Percentiles rank a stretch among this genome's conserved stretches.
These are phyloP conservation scores for Meira nashicola DNA, from an alignment of 1,284 basidiomycete species.

Conservation along the genomic window DNA sequence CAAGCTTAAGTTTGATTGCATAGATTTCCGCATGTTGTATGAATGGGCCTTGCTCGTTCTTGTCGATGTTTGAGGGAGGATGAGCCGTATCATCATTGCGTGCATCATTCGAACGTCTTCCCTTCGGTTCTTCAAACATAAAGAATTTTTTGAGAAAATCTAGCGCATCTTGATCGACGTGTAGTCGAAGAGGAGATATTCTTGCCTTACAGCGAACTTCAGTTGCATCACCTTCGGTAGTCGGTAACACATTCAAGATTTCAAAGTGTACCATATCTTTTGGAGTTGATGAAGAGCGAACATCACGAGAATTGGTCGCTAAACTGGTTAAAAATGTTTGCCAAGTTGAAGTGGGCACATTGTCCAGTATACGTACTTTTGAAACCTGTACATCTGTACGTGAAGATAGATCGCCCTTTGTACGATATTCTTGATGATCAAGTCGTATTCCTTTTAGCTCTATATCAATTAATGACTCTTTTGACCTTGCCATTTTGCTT, in stretches of 20 bases:
- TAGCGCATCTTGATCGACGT: constrained; percentile 96
- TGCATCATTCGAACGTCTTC: constrained; percentile 20
- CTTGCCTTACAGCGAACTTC: constrained; percentile 68
- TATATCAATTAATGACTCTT: constrained; percentile 77
- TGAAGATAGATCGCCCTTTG: constrained; percentile 23
- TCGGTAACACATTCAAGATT: constrained; percentile 53
- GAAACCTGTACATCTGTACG: constrained; percentile 25
- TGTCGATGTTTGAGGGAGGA: not conserved
- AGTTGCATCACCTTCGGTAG: constrained; percentile 61
- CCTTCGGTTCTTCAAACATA: constrained; percentile 64
- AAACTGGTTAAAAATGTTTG: constrained; percentile 77
- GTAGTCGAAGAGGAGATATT: constrained; percentile 69
- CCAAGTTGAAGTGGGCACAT: constrained; percentile 98
- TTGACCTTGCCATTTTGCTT: constrained; percentile 69
- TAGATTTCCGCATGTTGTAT: constrained; percentile 75
- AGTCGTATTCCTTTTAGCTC: constrained; percentile 64
- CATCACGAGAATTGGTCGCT: constrained; percentile 63
- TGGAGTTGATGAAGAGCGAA: constrained; percentile 59
- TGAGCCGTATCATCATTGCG: not conserved
- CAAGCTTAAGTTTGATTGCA: constrained; percentile 76
- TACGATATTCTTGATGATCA: constrained; percentile 36
- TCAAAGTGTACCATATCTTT: constrained; percentile 89
- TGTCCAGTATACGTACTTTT: constrained; percentile 85
- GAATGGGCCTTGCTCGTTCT: not conserved
- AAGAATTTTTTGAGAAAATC: constrained; percentile 97